phyloP scores from a whole-genome alignment of 2,329 filamentous ascomycete species.

The Cordyceps javanica region DNA sequence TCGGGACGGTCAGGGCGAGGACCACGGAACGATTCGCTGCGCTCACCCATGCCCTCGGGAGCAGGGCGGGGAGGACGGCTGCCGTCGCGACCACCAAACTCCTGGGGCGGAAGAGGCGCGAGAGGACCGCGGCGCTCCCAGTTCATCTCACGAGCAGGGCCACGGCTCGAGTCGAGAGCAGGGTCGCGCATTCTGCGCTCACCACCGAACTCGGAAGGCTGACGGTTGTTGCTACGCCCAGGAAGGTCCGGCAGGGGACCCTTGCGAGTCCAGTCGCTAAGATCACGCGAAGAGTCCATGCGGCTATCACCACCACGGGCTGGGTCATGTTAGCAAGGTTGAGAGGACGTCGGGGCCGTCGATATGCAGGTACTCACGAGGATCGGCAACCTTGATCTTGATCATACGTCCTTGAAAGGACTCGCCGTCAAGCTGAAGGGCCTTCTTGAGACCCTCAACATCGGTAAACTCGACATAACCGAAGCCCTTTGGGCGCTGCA shows the following conservation, averaged over 20 bases:
- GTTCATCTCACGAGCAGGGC: conserved; percentile 63
- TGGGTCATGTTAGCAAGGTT: conserved; percentile 39
- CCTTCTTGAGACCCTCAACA: conserved; percentile 85
- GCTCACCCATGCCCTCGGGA: conserved; percentile 47
- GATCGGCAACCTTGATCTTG: conserved; percentile 92
- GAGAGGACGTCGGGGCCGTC: not conserved
- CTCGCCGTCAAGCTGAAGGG: conserved; percentile 73
- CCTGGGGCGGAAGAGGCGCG: conserved; percentile 57
- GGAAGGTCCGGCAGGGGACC: conserved; percentile 77
- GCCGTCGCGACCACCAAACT: conserved; percentile 49
- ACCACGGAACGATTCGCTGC: conserved; percentile 52
- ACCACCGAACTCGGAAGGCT: conserved; percentile 42
- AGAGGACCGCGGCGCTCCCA: conserved; percentile 96
- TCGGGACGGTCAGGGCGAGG: conserved; percentile 63
- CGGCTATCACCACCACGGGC: conserved; percentile 71
- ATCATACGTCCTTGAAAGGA: conserved; percentile 85
- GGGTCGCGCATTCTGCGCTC: conserved; percentile 64
- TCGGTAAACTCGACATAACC: conserved; percentile 93
- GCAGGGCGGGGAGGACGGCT: conserved; percentile 46
- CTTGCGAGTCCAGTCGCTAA: conserved; percentile 88
- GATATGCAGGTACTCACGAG: conserved; percentile 60
- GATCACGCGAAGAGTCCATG: conserved; percentile 64
- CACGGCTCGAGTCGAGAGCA: conserved; percentile 43
- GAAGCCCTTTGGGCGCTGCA: conserved; percentile 93
- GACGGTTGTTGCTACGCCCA: conserved; percentile 39